A percentile compares a stretch with the other conserved stretches of the same genome.
Evolutionary conservation across 73 alveolate genomes (phyloP).

Genomic region (Breviolum minutum): DNA sequence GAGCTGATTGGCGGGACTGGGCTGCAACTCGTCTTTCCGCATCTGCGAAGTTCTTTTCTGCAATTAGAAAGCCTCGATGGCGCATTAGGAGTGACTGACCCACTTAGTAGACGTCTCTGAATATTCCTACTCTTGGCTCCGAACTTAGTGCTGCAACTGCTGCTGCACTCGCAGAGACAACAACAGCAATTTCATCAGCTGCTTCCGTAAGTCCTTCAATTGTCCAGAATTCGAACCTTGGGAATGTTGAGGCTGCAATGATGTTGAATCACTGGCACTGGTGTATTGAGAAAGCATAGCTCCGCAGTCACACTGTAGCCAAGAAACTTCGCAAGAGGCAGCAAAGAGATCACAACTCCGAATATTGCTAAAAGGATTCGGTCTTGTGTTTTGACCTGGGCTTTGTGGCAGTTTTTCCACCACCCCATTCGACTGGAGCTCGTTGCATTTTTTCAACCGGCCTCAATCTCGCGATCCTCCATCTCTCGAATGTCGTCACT

Average conservation of each 20-base stretch:
- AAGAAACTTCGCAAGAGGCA: slow-evolving; percentile 40
- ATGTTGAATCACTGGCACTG: neutral
- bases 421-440: too few relatives aligned
- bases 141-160: slow-evolving; percentile 59
- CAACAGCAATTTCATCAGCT: slow-evolving; percentile 65
- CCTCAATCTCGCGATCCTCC: slow-evolving; percentile 47
- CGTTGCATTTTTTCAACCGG: neutral
- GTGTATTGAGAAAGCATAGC: neutral
- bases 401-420: too few relatives aligned
- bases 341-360: slow-evolving; percentile 37
- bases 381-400: slow-evolving; percentile 25
- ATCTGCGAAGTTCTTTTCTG: slow-evolving; percentile 83
- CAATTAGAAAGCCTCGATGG: slow-evolving; percentile 61
- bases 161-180: slow-evolving; percentile 88
- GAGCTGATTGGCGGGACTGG: slow-evolving; percentile 81
- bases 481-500: neutral
- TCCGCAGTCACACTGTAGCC: neutral
- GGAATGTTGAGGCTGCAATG: neutral
- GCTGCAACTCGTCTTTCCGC: slow-evolving; percentile 86
- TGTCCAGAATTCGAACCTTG: neutral
- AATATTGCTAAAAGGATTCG: slow-evolving; percentile 43
- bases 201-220: slow-evolving; percentile 5
- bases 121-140: neutral
- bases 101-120: neutral
- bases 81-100: neutral